These are phyloP conservation scores for Lactarius psammicola DNA, from an alignment of 768 basidiomycete species.

Conservation along the genomic window DNA sequence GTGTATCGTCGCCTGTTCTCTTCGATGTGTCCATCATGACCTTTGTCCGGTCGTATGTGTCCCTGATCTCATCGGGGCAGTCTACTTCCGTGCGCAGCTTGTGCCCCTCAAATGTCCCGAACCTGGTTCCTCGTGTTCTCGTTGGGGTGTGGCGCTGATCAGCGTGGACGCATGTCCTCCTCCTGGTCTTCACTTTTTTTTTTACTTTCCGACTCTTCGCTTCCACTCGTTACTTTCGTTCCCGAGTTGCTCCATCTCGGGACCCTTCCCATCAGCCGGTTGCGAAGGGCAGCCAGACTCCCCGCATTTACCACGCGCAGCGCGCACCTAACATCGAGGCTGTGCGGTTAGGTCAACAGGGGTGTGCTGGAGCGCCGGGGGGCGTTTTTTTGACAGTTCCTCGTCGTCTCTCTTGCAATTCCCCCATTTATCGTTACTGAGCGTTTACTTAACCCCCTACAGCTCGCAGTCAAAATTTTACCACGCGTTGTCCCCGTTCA, in stretches of 20 bases:
- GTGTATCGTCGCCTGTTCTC: neutral
- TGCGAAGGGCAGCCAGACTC: neutral
- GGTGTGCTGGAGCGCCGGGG: neutral
- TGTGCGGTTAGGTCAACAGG: constrained; percentile 14
- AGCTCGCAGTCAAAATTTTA: constrained; percentile 99
- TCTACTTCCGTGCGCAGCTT: neutral
- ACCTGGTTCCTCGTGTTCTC: neutral
- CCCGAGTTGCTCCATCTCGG: neutral
- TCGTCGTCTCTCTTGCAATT: neutral
- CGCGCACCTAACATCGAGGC: constrained; percentile 4
- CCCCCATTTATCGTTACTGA: neutral
- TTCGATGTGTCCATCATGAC: neutral
- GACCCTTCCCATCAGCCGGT: neutral
- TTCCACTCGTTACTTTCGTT: constrained; percentile 1
- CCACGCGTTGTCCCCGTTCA: constrained; percentile 73
- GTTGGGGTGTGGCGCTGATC: neutral
- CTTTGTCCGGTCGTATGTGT: neutral
- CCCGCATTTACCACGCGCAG: constrained; percentile 12
- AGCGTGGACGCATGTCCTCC: neutral
- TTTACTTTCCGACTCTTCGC: neutral
- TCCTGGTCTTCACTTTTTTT: neutral
- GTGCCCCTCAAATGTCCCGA: neutral
- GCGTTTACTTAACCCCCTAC: constrained; percentile 6
- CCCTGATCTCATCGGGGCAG: neutral
- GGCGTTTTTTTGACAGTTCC: neutral